phyloP scores from a whole-genome alignment of 2,329 filamentous ascomycete species.

The Fusarium udum region DNA sequence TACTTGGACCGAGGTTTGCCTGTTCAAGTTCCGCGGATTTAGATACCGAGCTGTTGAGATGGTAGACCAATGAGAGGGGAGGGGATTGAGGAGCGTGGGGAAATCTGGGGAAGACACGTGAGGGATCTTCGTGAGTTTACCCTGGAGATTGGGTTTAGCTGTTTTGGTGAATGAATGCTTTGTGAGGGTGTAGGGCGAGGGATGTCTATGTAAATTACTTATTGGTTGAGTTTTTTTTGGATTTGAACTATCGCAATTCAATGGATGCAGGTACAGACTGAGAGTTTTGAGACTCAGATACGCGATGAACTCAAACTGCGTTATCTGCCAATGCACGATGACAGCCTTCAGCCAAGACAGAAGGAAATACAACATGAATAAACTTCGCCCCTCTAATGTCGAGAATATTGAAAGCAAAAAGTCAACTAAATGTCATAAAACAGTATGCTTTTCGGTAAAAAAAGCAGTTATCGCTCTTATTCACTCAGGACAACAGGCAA shows the following conservation, averaged over 20 bases:
- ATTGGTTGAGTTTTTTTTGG: no score
- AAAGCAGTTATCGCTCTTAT: accelerated
- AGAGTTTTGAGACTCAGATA: background rate
- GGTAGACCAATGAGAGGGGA: background rate
- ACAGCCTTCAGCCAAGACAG: background rate
- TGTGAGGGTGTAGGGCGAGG: accelerated
- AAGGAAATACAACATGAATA: no score
- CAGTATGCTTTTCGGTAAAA: accelerated
- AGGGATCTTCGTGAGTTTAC: background rate
- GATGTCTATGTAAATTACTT: no score
- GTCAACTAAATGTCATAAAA: accelerated
- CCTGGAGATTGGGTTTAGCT: background rate
- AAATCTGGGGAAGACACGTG: constrained; percentile 20
- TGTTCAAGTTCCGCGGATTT: constrained; percentile 11
- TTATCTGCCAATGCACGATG: accelerated
- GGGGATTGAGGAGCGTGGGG: background rate
- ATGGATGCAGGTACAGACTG: background rate
- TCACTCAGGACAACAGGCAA: background rate
- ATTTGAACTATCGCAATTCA: no score
- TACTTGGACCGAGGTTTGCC: constrained; percentile 1
- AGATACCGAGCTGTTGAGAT: background rate
- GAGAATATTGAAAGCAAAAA: accelerated
- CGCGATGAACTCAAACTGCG: background rate
- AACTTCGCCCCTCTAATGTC: accelerated
- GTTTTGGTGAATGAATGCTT: accelerated